Evolutionary conservation across 192 early-diverging fungal species (phyloP), one percentile per base, ranked within the genome.

Genomic region (Helicostylum pulchrum): DNA sequence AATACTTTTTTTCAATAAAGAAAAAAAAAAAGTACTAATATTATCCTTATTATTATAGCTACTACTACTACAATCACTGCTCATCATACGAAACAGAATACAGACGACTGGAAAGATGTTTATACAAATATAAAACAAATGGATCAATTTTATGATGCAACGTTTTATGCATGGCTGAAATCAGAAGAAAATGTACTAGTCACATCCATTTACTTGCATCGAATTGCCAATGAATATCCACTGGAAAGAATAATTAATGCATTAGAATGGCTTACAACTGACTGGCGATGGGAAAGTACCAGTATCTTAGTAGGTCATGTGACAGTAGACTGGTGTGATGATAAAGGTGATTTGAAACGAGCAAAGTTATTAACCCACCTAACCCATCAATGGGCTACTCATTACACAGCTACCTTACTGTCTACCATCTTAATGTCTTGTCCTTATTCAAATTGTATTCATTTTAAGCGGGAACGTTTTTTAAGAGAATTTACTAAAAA

Each of bases 91-190:
- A 36, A 56, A 26, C 23, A 26, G 19, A 68, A 46, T 19, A 57
- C 66, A 11, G 57, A 64, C 32, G 53, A 67, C 19, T 90, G 88
- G 88, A 75, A 81, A 74, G 85, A 90, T 61, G 87, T 90, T 23
- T 80, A 86, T 56, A 72, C 76, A 45, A 90, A 88, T 65, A 84
- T 90, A 47, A 79, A 84, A 57, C 81, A 79, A 53, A 90, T 90
- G 88, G 88, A 90, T 72, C 79, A 81, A 65, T 83, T 86, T 4
- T 90, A 90, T 55, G 88, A 88, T 49, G 87, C 88, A 48, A 83
- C 87, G 5, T 90, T 90, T 73, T 84, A 86, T 74, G 77, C 83
- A 42, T 90, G 88, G 88, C 78, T 90, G 2, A 83, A 85, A 64
- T 83, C 79, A 47, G 88, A 90, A 71, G 88, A 87, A 52, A 90